These are phyloP conservation scores for Eutrema salsugineum DNA, from an alignment of 441 rosid genomes.

Conservation along the genomic window DNA sequence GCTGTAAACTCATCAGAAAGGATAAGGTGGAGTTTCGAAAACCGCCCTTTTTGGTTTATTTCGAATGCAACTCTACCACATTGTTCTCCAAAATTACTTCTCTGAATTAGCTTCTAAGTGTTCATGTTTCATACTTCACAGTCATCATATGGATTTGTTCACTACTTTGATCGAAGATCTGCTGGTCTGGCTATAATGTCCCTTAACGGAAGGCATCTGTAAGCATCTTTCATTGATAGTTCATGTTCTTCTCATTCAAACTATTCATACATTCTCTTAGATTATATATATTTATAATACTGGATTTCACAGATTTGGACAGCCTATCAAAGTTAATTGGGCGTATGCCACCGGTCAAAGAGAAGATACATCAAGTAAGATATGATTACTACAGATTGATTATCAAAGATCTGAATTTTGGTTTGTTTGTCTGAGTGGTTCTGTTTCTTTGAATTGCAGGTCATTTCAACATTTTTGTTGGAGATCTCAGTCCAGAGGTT, in stretches of 20 bases:
- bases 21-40: conserved; percentile 63
- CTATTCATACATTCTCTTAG: neutral
- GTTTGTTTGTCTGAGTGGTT: neutral
- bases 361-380: conserved; percentile 81
- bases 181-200: conserved; percentile 72
- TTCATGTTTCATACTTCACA: conserved; percentile 22
- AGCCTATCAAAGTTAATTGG: conserved; percentile 88
- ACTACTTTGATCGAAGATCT: conserved; percentile 75
- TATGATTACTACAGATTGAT: neutral
- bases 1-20: conserved; percentile 93
- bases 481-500: conserved; percentile 93
- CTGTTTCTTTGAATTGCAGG: conserved; percentile 36
- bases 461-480: conserved; percentile 81
- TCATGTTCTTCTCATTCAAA: neutral
- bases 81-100: neutral
- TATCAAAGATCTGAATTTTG: neutral
- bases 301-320: conserved; percentile 60
- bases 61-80: neutral
- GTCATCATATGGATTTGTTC: conserved; percentile 92
- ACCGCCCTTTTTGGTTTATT: neutral
- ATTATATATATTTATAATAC: conserved; percentile 1
- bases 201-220: conserved; percentile 83
- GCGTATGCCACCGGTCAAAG: conserved; percentile 90
- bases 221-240: conserved; percentile 26
- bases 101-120: neutral